Base-by-base conservation (phyloP, 2,329 filamentous ascomycete genomes). In the Sphaerostilbella broomeana region DNA sequence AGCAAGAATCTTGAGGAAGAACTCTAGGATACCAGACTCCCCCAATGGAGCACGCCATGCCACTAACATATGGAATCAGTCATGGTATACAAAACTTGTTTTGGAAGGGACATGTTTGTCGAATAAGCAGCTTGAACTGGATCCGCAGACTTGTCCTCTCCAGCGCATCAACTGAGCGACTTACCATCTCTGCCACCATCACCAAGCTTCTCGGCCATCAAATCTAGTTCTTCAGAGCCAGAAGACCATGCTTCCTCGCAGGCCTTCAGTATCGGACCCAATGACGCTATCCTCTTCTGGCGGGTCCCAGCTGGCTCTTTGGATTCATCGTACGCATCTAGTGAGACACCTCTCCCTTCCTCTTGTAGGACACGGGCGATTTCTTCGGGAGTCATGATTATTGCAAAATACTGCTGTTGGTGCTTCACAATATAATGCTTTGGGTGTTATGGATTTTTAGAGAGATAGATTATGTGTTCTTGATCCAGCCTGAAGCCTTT, bases 21-120 rank as follows among this genome's bases (percentile, higher is more conserved):
- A 75, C 15, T 69, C 64, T 7, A 81, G 55, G 21, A 81, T 58
- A 2, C 75, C 75, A 0, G 77, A 77, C 19, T 74, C 67, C 6
- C 77, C 77, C 8, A 77, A 59, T 0, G 77, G 70, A 17, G 65
- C 50, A 41, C 78, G 67, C 74, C 76, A 81, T 31, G 66, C 64
- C 27, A 65, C 77, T 79, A 13, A 18, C 11, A 18, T n/a, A 17
- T 21, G 9, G 11, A 18, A 35, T 42, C 22, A 42, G 42, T 25
- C 25, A 16, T 26, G 25, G 24, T 17, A 11, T 4, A 6, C 6
- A 10, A 16, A n/a, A n/a, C n/a, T n/a, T n/a, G n/a, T n/a, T n/a
- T n/a, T n/a, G n/a, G n/a, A n/a, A n/a, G n/a, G n/a, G n/a, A n/a
- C n/a, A n/a, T n/a, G n/a, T n/a, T n/a, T n/a, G n/a, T n/a, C n/a